Conservation (phyloP, 2,329 filamentous ascomycete species). For the Neonectria coccinea region DNA sequence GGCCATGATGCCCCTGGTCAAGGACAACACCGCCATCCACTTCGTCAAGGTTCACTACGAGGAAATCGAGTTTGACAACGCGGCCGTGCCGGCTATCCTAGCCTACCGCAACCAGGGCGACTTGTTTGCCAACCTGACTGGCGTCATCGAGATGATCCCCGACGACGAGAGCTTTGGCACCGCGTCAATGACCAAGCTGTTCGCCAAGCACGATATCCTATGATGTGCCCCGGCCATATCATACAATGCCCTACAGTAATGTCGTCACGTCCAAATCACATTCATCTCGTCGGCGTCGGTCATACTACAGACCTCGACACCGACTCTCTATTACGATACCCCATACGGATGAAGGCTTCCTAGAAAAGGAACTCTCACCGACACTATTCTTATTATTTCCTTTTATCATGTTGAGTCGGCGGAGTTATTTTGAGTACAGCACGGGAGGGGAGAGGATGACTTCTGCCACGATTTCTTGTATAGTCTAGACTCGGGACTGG, state of each 20-base stretch:
- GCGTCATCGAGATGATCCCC: constrained; percentile 87
- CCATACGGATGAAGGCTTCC: constrained; percentile 29
- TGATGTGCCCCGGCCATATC: constrained; percentile 46
- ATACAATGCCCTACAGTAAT: constrained; percentile 38
- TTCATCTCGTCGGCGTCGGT: constrained; percentile 23
- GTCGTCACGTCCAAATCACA: constrained; percentile 40
- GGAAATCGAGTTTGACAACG: constrained; percentile 93
- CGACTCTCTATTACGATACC: constrained; percentile 44
- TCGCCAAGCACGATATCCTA: constrained; percentile 65
- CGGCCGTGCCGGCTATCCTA: constrained; percentile 86
- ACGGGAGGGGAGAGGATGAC: constrained; percentile 18
- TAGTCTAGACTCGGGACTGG: constrained; percentile 18
- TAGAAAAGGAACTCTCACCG: constrained; percentile 28
- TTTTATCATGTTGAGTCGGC: constrained; percentile 20
- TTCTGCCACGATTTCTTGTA: constrained; percentile 13
- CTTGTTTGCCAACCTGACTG: constrained; percentile 89
- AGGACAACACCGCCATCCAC: constrained; percentile 75
- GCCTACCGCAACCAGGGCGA: constrained; percentile 90
- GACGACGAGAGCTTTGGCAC: constrained; percentile 71
- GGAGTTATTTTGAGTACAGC: constrained; percentile 26
- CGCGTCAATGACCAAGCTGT: constrained; percentile 63
- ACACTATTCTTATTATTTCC: constrained; percentile 27
- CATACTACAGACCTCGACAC: constrained; percentile 23
- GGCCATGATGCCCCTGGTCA: constrained; percentile 80
- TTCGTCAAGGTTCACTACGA: constrained; percentile 93